Percentiles rank a stretch among this genome's conserved stretches.
These are phyloP conservation scores for Tausonia pullulans DNA, from an alignment of 1,284 basidiomycete genomes.

Conservation along the genomic window DNA sequence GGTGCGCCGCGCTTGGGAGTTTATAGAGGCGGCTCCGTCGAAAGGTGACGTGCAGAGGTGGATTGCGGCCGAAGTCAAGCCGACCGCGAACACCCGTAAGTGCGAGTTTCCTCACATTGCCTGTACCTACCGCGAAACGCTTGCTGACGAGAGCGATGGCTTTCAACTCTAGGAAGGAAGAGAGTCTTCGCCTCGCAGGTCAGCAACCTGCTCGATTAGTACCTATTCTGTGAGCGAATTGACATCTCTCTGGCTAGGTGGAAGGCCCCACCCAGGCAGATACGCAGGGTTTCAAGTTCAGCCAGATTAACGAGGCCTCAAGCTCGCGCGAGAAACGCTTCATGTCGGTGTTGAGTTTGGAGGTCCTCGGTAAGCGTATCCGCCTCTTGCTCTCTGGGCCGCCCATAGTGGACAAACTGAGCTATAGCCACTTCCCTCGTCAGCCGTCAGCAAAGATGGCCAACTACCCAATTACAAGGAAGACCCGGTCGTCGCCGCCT, in stretches of 20 bases:
- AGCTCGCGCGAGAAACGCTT: slow-evolving; percentile 51
- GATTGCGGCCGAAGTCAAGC: slow-evolving; percentile 34
- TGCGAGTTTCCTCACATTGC: neutral
- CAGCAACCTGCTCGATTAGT: neutral
- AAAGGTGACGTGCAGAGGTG: slow-evolving; percentile 44
- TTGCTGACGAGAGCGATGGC: no score
- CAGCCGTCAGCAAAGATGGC: slow-evolving; percentile 53
- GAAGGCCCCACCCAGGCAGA: slow-evolving; percentile 64
- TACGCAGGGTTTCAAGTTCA: slow-evolving; percentile 53
- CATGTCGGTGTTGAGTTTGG: slow-evolving; percentile 72
- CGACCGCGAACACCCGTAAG: slow-evolving; percentile 19
- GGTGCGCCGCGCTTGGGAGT: slow-evolving; percentile 61
- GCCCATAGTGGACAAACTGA: no score
- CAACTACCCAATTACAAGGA: slow-evolving; percentile 58
- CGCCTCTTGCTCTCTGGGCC: neutral
- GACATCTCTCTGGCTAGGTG: slow-evolving; percentile 42
- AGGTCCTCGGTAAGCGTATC: slow-evolving; percentile 58
- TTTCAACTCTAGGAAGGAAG: slow-evolving; percentile 19
- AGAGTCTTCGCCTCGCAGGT: slow-evolving; percentile 28
- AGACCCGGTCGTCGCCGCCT: slow-evolving; percentile 61
- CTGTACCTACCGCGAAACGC: no score
- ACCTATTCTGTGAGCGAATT: no score
- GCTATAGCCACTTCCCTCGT: neutral
- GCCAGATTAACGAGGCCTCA: slow-evolving; percentile 40
- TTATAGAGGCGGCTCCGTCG: slow-evolving; percentile 53